Evolutionary conservation across 306 rosid genomes (phyloP), one percentile per base, ranked within the genome.

Genomic region (Sesbania bispinosa): DNA sequence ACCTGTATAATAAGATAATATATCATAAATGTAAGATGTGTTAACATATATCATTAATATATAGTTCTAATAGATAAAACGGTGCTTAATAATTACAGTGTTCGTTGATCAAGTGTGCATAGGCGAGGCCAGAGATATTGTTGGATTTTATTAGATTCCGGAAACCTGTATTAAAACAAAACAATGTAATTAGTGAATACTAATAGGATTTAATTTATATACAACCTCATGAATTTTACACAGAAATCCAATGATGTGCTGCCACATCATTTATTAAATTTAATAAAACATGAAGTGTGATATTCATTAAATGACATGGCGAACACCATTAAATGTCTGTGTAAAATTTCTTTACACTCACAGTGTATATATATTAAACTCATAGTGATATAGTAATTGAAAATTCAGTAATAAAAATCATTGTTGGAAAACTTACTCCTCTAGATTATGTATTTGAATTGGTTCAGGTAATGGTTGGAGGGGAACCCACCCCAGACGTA

Each of bases 401-500:
- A 67, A 15, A 1, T 23, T 27, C 0, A 10, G 8, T 35, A 8
- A 2, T 0, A 8, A 59, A 62, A 43, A 13, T 20, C 47, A 11
- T 20, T 48, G 1, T 35, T 55, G 30, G 38, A 24, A 11, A 9
- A 83, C 92, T 65, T 74, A 88, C 98, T 68, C 15, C 14, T 83
- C 84, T 55, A 93, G 62, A 39, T 82, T 68, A 72, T 93, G 93
- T 29, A 93, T 30, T 50, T 86, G 84, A 13, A 86, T 13, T 2
- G 51, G 5, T 52, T 73, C 96, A 1, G 98, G 97, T 10, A 90
- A 75, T 15, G 95, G 92, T 65, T 85, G 80, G 15, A 93, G 79
- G 4, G 91, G 96, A 73, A 87, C 93, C 97, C 98, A 89, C n/a
- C 96, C 97, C 29, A 93, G 50, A n/a, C 96, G 90, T 18, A 85